Evolutionary conservation across 768 basidiomycete species (phyloP), one percentile per base, ranked within the genome.

Genomic region (Boletus rufocinnamomeus): DNA sequence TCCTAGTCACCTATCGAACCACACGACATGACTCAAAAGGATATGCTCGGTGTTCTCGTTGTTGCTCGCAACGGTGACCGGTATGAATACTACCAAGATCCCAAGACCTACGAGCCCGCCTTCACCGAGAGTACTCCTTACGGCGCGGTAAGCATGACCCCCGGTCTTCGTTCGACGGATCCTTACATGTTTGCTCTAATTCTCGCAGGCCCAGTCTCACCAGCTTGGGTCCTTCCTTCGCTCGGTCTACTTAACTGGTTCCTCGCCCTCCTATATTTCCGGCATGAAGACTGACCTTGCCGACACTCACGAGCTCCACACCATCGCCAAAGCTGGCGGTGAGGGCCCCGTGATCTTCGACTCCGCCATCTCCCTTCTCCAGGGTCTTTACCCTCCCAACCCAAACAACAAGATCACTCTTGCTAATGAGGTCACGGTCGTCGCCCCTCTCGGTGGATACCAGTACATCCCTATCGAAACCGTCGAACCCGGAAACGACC

Each of bases 381-480:
- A 95, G 74, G 91, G 92, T 44, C 79, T 94, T 50, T 93, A 87
- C 81, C 92, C 92, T 25, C 91, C 92, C n/a, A 88, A 82, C 69
- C 74, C 78, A 11, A 78, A 82, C 38, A 89, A 90, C 75, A 85
- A 82, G 68, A 88, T 89, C 63, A 79, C 78, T 7, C 85, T 95
- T 17, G 93, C 93, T 3, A 91, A 95, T 62, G 89, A 85, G 56
- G 84, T 85, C 16, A 82, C 78, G 27, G 77, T 95, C 62, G 72
- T 82, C 23, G 84, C 89, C 2, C 92, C 93, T 27, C 81, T 94
- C 10, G 83, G 84, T 17, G 90, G 91, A 3, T 95, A 93, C 72
- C 91, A 93, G 74, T 95, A 94, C 63, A 82, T 95, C 49, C 89
- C 92, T 1, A 89, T 92, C 32, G 88, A 93, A 77, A 91, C 91